These are phyloP conservation scores for Gymnopus androsaceus DNA, from an alignment of 1,284 basidiomycete species.

Conservation along the genomic window DNA sequence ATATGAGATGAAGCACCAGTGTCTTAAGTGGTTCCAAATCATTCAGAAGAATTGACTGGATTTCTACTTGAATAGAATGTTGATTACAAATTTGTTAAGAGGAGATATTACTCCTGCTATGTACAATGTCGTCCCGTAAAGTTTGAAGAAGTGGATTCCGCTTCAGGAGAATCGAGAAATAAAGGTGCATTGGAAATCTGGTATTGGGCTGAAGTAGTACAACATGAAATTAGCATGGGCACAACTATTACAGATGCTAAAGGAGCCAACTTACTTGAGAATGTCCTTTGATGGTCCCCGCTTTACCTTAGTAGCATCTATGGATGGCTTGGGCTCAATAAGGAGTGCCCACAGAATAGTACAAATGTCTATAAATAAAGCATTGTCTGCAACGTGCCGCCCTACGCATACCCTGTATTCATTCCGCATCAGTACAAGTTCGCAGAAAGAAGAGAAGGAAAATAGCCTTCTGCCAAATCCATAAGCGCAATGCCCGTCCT, in stretches of 20 bases:
- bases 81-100: no score
- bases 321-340: neutral
- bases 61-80: no score
- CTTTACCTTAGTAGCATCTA: neutral
- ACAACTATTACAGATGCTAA: neutral
- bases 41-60: no score
- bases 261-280: neutral
- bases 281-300: neutral
- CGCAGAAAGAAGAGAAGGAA: neutral
- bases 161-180: neutral
- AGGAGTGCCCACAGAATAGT: constrained; percentile 11
- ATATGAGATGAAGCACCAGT: no score
- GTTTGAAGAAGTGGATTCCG: no score
- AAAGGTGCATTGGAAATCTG: neutral
- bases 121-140: no score
- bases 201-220: neutral
- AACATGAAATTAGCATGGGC: neutral
- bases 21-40: no score
- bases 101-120: no score
- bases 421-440: no score
- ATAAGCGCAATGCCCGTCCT: constrained; percentile 10
- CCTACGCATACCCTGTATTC: constrained; percentile 8
- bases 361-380: constrained; percentile 7
- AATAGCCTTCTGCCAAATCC: constrained; percentile 15
- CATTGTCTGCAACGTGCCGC: constrained; percentile 11